Evolutionary conservation across 306 rosid species (phyloP).

Genomic region (Citrullus amarus): DNA sequence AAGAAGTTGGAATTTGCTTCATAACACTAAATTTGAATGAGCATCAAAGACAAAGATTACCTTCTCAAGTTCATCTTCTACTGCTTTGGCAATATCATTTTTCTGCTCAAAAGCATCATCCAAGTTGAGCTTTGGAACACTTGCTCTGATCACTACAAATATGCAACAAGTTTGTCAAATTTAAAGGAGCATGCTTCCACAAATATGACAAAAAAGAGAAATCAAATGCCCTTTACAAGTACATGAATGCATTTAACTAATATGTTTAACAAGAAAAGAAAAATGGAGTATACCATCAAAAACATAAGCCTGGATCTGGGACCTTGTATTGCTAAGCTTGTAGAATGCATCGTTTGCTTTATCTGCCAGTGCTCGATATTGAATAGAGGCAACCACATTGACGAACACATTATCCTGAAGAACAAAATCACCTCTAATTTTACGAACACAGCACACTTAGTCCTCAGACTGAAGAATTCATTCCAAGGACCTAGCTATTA

Average conservation of each 20-base stretch:
- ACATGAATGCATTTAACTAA: not conserved
- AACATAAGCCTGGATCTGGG: conserved; percentile 89
- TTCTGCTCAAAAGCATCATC: conserved; percentile 95
- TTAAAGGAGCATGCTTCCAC: not conserved
- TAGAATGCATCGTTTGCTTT: conserved; percentile 89
- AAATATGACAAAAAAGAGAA: not conserved
- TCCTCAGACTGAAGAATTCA: not conserved
- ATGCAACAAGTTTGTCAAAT: not conserved
- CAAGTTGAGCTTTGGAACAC: conserved; percentile 80
- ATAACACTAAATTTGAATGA: not conserved
- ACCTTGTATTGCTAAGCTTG: conserved; percentile 81
- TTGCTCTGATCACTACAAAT: conserved; percentile 64
- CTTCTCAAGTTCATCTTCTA: conserved; percentile 89
- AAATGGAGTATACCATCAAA: conserved; percentile 55
- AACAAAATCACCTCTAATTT: conserved; percentile 13
- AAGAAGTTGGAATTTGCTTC: not conserved
- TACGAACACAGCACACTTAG: not conserved
- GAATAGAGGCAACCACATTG: conserved; percentile 85
- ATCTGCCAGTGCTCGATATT: conserved; percentile 73
- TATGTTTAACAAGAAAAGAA: not conserved
- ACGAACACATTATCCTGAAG: conserved; percentile 87
- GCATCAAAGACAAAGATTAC: conserved; percentile 15
- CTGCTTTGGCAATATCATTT: conserved; percentile 83
- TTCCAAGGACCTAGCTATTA: not conserved
- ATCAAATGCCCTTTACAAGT: not conserved